Evolutionary conservation across 805 yeast species (phyloP), one percentile per base, ranked within the genome.

Genomic region (Candida insectorum): DNA sequence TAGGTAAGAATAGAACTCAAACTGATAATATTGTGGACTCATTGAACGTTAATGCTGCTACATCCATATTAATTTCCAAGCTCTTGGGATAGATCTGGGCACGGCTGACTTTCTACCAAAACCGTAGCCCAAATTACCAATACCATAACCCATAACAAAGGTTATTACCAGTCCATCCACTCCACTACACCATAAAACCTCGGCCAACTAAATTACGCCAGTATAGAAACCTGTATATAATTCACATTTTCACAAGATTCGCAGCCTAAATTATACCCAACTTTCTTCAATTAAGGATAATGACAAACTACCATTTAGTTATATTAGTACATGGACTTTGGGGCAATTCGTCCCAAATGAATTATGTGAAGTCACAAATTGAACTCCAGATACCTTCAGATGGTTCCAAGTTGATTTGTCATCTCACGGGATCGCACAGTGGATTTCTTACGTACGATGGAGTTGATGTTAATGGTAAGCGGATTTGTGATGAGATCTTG

Each of bases 401-500:
- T 17, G 51, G 40, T 9, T 59, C 54, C 14, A 36, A 45, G n/a
- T 22, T 60, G 1, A 53, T 71, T 3, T 69, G 76, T 15, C 73
- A 77, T 47, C 65, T 71, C 28, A 69, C 86, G 0, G 70, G 69
- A 11, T 66, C 81, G 1, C 86, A 84, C 49, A 71, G 76, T 35
- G 91, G 89, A 5, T 84, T 77, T 51, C 73, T 75, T 49, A 87
- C 95, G 2, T 81, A 85, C 47, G 96, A 87, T 51, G 96, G 96
- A 2, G 77, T 86, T 15, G 95, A 86, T 44, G 77, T 85, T 17
- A 85, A 93, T 50, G 95, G 95, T 2, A 66, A 77, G 31, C 64
- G 94, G 15, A 81, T 85, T 6, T 78, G 83, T 1, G 71, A 71
- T 33, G 95, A 87, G 56, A 78, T 87, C 30, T 24, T 44, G 15